Base-by-base conservation (phyloP, 345 rosid species). In the Jatropha curcas region DNA sequence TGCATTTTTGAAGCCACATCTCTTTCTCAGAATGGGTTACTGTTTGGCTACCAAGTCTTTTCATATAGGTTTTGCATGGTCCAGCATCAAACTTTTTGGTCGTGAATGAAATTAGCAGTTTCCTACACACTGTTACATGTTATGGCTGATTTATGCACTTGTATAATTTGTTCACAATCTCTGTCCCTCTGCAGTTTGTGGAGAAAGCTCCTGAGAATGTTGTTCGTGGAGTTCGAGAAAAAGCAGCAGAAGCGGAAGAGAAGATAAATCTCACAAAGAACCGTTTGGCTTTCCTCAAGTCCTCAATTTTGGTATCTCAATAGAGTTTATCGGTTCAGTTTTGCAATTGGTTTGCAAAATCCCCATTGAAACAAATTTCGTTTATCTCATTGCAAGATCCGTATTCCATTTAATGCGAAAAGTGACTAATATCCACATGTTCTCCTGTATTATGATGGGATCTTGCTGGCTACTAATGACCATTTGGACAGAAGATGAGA, bases 171-270 rank as follows among this genome's bases (percentile, higher is more conserved):
- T 61, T 58, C 25, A 61, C 68, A 13, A 17, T 72, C 53, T 71
- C n/a, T n/a, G 20, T 35, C 51, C n/a, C 60, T 34, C 30, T 80
- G 74, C 88, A 90, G 98, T 95, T 91, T 63, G 75, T 88, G 64
- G 94, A 90, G 85, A 92, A 83, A 81, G 98, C 98, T 79, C 97
- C 96, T 0, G 87, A 89, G 85, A 88, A 92, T 79, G 85, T 95
- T 34, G 99, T 95, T 33, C 84, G 84, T 20, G 89, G 94, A 31
- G 97, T 89, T 55, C 73, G 70, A 77, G 94, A 89, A 76, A 89
- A 94, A 82, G 99, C 88, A 43, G 93, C 86, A 65, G 97, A 94
- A 82, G 85, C 86, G 39, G 91, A 92, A 82, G 98, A 94, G 84
- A 92, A 94, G 85, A 89, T 94, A 65, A 80, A 81, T 56, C 94